Evolutionary conservation across 2,329 filamentous ascomycete genomes (phyloP), one percentile per base, ranked within the genome.

Genomic region (Nigrospora sphaerica): DNA sequence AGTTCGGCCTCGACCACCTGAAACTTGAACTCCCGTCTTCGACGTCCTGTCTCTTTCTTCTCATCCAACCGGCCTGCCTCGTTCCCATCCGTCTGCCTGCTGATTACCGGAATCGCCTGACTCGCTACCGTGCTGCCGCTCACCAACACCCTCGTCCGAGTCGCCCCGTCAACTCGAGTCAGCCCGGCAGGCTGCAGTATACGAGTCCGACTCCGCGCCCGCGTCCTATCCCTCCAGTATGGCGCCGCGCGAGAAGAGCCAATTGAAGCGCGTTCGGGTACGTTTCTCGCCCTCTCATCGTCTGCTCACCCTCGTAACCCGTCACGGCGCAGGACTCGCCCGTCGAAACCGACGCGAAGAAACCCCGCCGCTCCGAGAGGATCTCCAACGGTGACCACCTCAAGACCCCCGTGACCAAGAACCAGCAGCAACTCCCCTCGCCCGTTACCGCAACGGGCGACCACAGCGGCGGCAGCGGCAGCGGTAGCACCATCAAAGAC

Each of bases 221-320:
- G 16, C 23, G 42, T n/a, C 34, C 19, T 33, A 37, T 11, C 35
- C 42, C 18, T 18, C n/a, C 32, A 39, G 23, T 53, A 82, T 82
- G 80, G 70, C 80, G 67, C 74, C 81, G 67, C 70, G 74, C 54
- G 86, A 93, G 69, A 88, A 88, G 73, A 90, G 85, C 72, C 85
- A 87, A 70, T 81, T 93, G 71, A 95, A 95, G 75, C 83, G 89
- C 62, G 80, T 73, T 57, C 79, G 85, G 66, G 88, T 93, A 74
- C 63, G 79, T 72, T 49, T 52, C 64, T 56, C 48, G 46, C 44
- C 18, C 49, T 55, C 32, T 40, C 13, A 45, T 17, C 31, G 37
- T 42, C 42, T 45, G 37, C 32, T 49, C 50, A 28, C 44, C 46
- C 47, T 52, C 52, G 19, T 46, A 54, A 61, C 47, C 57, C 54